These are phyloP conservation scores for Orbilia javanica DNA, from an alignment of 2,329 filamentous ascomycete species.

Conservation along the genomic window DNA sequence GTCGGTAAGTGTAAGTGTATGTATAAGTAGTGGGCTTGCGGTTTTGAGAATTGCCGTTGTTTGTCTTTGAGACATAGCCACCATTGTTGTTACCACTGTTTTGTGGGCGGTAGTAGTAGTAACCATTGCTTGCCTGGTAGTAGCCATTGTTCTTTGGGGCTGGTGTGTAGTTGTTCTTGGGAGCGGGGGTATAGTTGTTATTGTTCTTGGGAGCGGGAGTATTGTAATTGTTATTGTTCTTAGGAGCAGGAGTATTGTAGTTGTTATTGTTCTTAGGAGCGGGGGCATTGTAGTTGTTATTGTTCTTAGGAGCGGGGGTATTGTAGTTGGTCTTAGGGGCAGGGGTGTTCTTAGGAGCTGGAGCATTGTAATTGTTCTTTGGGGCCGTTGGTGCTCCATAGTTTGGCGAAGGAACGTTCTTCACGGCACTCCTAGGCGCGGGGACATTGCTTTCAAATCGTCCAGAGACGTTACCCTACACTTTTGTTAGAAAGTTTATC, in stretches of 20 bases:
- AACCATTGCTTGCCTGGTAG: neutral
- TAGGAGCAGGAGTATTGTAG: too few species aligned
- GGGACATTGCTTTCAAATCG: slow-evolving; percentile 26
- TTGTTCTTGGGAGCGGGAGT: neutral
- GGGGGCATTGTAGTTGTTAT: neutral
- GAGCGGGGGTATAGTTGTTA: too few species aligned
- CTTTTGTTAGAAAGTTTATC: neutral
- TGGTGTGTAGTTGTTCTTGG: neutral
- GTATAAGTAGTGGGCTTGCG: slow-evolving; percentile 5
- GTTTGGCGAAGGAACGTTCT: neutral
- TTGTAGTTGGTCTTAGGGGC: neutral
- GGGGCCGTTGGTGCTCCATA: slow-evolving; percentile 4
- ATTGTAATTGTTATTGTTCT: neutral
- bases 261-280: neutral
- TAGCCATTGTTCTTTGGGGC: neutral
- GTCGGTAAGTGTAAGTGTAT: slow-evolving; percentile 7
- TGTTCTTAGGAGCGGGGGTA: neutral
- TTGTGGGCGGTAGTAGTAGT: slow-evolving; percentile 10
- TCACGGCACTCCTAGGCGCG: neutral
- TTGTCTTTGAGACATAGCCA: neutral
- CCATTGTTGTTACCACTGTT: slow-evolving; percentile 9
- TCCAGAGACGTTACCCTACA: slow-evolving; percentile 27
- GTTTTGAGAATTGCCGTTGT: slow-evolving; percentile 13
- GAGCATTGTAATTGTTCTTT: slow-evolving; percentile 2
- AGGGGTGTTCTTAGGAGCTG: neutral